These are phyloP conservation scores for Sphaerulina vaccinii DNA, from an alignment of 2,329 filamentous ascomycete species.

Conservation along the genomic window DNA sequence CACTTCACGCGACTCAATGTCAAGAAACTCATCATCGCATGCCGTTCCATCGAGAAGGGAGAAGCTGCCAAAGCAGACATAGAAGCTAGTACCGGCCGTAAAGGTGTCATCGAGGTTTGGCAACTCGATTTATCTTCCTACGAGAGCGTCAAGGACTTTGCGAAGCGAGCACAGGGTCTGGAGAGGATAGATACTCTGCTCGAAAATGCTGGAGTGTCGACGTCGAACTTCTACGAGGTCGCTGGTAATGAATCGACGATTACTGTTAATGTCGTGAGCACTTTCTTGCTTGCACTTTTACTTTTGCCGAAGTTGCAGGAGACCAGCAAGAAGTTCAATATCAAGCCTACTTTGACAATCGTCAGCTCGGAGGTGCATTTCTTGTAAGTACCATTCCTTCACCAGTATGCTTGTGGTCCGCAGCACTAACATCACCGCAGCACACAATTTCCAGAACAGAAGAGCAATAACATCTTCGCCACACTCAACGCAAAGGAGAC, in stretches of 20 bases:
- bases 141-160: constrained; percentile 40
- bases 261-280: constrained; percentile 55
- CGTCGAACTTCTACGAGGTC: constrained; percentile 30
- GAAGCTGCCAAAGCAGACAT: constrained; percentile 46
- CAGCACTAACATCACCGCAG: too few species aligned
- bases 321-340: constrained; percentile 37
- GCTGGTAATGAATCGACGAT: constrained; percentile 52
- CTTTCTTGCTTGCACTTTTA: constrained; percentile 51
- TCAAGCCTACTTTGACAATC: constrained; percentile 40
- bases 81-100: constrained; percentile 35
- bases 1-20: constrained; percentile 45
- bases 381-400: too few species aligned
- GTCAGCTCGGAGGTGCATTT: constrained; percentile 47
- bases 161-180: constrained; percentile 33
- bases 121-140: constrained; percentile 45
- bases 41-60: constrained; percentile 46
- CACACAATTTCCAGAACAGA: constrained; percentile 37
- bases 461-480: constrained; percentile 38
- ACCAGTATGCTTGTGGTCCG: too few species aligned
- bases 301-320: constrained; percentile 54
- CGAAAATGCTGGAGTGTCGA: constrained; percentile 45
- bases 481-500: constrained; percentile 39
- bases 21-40: constrained; percentile 47
- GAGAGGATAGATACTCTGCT: constrained; percentile 39
- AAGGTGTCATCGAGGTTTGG: constrained; percentile 47